A percentile compares a stretch with the other conserved stretches of the same genome.
Evolutionary conservation across 176 grass and related monocot species (phyloP).

Genomic region (Zea luxurians): DNA sequence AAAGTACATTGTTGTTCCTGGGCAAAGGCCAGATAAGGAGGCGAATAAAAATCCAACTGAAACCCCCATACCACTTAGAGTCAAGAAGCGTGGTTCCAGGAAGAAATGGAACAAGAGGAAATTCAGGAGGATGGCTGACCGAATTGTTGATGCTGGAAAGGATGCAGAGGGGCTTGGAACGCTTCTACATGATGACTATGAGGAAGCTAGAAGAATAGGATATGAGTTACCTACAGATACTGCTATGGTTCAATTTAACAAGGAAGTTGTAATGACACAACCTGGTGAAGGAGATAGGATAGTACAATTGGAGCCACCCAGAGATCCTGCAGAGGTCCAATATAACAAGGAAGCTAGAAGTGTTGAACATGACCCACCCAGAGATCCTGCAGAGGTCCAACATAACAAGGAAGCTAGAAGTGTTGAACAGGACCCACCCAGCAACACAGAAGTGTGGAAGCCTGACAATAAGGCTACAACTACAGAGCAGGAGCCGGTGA

Average conservation of each 20-base stretch:
- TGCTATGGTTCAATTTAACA: not conserved
- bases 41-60: not conserved
- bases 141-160: constrained; percentile 23
- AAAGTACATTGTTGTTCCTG: constrained; percentile 65
- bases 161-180: constrained; percentile 18
- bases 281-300: no score
- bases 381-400: not conserved
- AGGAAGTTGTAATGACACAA: no score
- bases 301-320: no score
- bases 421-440: no score
- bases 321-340: not conserved
- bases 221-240: not conserved
- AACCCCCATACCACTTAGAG: constrained; percentile 54
- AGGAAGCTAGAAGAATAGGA: not conserved
- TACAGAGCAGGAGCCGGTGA: not conserved
- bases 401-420: not conserved
- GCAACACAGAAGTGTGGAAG: not conserved
- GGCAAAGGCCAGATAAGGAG: constrained; percentile 46
- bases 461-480: constrained; percentile 2
- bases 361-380: no score
- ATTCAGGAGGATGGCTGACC: constrained; percentile 45
- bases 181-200: not conserved
- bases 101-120: constrained; percentile 77
- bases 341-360: not conserved
- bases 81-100: constrained; percentile 61